Conservation (phyloP, 2,329 filamentous ascomycete species). For the Paraphoma sp. region DNA sequence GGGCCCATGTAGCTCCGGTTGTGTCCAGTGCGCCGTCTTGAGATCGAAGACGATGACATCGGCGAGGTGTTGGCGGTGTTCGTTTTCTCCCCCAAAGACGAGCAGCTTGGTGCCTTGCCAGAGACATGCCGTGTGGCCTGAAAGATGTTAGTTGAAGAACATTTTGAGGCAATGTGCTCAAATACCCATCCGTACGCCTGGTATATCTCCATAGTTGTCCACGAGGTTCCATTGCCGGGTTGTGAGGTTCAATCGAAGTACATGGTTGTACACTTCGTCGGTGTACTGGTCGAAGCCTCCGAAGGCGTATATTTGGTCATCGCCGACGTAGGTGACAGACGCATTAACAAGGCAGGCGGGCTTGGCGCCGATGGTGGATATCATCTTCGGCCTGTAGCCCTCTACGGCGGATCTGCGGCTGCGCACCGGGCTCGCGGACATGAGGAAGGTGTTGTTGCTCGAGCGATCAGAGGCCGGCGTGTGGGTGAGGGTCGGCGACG, state of each 20-base stretch:
- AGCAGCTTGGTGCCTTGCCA: conserved; percentile 95
- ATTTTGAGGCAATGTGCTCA: not conserved
- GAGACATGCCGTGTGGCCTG: conserved; percentile 81
- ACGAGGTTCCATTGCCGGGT: conserved; percentile 94
- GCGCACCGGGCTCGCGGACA: conserved; percentile 75
- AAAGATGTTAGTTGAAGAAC: not conserved
- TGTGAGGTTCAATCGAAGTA: conserved; percentile 83
- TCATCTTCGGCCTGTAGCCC: conserved; percentile 84
- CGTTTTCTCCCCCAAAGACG: conserved; percentile 97
- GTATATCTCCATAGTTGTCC: conserved; percentile 98
- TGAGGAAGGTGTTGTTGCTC: conserved; percentile 85
- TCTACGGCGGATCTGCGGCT: conserved; percentile 63
- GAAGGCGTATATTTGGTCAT: conserved; percentile 97
- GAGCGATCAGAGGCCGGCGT: conserved; percentile 59
- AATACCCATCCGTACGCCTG: conserved; percentile 91
- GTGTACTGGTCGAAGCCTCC: conserved; percentile 99
- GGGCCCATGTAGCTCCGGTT: conserved; percentile 83
- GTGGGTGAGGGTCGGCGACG: conserved; percentile 52
- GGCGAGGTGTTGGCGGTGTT: conserved; percentile 92
- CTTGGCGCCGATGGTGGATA: conserved; percentile 64
- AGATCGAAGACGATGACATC: conserved; percentile 97
- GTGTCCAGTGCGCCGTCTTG: conserved; percentile 92
- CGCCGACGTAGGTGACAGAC: conserved; percentile 97
- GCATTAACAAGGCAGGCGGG: conserved; percentile 97
- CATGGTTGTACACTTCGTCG: conserved; percentile 98